Conservation (phyloP, 2,329 filamentous ascomycete genomes). For the Hypomyces perniciosus region DNA sequence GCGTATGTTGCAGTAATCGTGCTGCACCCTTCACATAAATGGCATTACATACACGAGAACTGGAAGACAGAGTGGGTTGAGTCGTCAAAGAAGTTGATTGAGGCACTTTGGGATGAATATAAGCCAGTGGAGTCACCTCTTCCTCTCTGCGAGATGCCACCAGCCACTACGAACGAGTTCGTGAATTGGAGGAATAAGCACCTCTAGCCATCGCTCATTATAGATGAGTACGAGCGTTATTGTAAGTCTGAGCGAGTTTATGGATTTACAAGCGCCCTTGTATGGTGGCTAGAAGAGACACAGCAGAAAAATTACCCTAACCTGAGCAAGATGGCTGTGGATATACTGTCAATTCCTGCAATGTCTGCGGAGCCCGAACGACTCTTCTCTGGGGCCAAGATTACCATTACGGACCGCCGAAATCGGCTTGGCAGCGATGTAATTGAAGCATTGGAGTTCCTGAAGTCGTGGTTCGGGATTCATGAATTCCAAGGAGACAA, state of each 20-base stretch:
- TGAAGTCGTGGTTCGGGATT: conserved; percentile 9
- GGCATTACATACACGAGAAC: conserved; percentile 12
- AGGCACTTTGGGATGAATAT: conserved; percentile 4
- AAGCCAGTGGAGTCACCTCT: conserved; percentile 7
- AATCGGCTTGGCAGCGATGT: conserved; percentile 11
- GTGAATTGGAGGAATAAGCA: conserved; percentile 8
- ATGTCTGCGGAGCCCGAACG: conserved; percentile 13
- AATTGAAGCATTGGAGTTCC: conserved; percentile 10
- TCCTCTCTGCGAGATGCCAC: background rate
- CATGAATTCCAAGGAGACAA: background rate
- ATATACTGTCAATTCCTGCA: conserved; percentile 5
- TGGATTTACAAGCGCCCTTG: conserved; percentile 8
- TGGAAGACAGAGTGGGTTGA: conserved; percentile 10
- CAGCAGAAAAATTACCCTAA: conserved; percentile 6
- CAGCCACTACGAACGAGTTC: conserved; percentile 8
- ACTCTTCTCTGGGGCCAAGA: conserved; percentile 11
- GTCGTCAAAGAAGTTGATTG: conserved; percentile 8
- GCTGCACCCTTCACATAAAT: conserved; percentile 12
- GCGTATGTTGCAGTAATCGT: conserved; percentile 10
- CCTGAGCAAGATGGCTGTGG: conserved; percentile 8
- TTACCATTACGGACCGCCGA: conserved; percentile 9
- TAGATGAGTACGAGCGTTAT: conserved; percentile 9
- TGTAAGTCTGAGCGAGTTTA: conserved; percentile 7
- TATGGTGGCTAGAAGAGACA: conserved; percentile 6
- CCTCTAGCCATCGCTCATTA: conserved; percentile 2